Percentiles rank a stretch among this genome's conserved stretches.
Evolutionary conservation across 805 yeast species (phyloP).

Genomic region (Kuraishia floccosa): DNA sequence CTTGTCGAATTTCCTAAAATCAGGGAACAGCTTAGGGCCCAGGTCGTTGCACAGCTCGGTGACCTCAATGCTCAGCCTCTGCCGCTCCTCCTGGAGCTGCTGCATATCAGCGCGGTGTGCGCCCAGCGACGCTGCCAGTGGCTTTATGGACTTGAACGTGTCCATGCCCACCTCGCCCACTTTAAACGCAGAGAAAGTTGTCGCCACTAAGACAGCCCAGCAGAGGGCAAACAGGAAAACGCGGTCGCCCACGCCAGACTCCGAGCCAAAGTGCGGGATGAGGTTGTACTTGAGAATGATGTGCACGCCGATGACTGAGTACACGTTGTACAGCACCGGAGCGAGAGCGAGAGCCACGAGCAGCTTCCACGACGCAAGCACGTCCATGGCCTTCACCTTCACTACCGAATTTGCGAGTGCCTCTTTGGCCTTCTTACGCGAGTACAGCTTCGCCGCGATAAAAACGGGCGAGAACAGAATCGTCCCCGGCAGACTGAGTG

Average conservation of each 20-base stretch:
- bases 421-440: conserved; percentile 56
- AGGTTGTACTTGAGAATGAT: conserved; percentile 4
- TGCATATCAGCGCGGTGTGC: conserved; percentile 37
- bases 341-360: conserved; percentile 80
- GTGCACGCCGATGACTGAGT: conserved; percentile 48
- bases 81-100: conserved; percentile 51
- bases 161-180: conserved; percentile 94
- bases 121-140: conserved; percentile 52
- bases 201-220: conserved; percentile 53
- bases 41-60: conserved; percentile 70
- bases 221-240: conserved; percentile 32
- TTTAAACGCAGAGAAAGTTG: conserved; percentile 79
- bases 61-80: conserved; percentile 55
- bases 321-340: conserved; percentile 70
- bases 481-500: conserved; percentile 78
- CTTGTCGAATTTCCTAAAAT: conserved; percentile 27
- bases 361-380: conserved; percentile 93
- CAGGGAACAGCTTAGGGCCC: conserved; percentile 84
- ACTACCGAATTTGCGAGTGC: conserved; percentile 85
- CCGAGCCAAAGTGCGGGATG: background rate
- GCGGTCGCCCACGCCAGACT: conserved; percentile 1
- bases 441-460: conserved; percentile 58
- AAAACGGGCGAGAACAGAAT: conserved; percentile 84
- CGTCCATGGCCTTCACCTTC: conserved; percentile 84
- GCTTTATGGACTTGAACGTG: conserved; percentile 71